Conservation (phyloP, 1,139 yeast species). For the Candida labiduridarum region DNA sequence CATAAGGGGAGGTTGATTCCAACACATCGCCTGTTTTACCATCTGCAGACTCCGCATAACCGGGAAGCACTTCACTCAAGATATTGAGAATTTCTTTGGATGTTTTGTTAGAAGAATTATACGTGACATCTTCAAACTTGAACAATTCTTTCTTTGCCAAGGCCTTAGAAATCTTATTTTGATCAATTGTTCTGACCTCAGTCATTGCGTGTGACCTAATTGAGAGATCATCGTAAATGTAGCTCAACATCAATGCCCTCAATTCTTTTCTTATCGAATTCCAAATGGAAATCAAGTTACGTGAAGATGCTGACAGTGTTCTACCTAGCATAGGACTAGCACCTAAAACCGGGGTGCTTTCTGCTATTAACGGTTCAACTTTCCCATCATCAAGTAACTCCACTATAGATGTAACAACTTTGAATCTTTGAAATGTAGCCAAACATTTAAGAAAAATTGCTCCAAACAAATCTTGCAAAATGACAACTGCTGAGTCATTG, state of each 20-base stretch:
- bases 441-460: constrained; percentile 64
- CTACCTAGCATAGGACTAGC: constrained; percentile 8
- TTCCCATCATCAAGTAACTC: constrained; percentile 21
- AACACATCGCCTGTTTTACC: constrained; percentile 11
- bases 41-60: constrained; percentile 44
- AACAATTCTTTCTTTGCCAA: constrained; percentile 32
- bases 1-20: constrained; percentile 46
- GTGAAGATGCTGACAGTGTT: constrained; percentile 3
- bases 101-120: constrained; percentile 34
- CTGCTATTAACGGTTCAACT: constrained; percentile 4
- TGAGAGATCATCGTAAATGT: constrained; percentile 40
- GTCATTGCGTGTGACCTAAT: neutral
- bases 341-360: constrained; percentile 8
- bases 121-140: constrained; percentile 51
- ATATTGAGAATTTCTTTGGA: constrained; percentile 48
- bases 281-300: constrained; percentile 51
- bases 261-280: constrained; percentile 58
- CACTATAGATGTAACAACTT: constrained; percentile 62
- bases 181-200: constrained; percentile 9
- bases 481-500: constrained; percentile 55
- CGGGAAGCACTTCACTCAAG: constrained; percentile 64
- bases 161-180: constrained; percentile 11
- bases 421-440: constrained; percentile 69
- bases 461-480: constrained; percentile 72
- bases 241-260: constrained; percentile 55